phyloP scores from a whole-genome alignment of 2,329 filamentous ascomycete species.

The Trichophyton schoenleinii region DNA sequence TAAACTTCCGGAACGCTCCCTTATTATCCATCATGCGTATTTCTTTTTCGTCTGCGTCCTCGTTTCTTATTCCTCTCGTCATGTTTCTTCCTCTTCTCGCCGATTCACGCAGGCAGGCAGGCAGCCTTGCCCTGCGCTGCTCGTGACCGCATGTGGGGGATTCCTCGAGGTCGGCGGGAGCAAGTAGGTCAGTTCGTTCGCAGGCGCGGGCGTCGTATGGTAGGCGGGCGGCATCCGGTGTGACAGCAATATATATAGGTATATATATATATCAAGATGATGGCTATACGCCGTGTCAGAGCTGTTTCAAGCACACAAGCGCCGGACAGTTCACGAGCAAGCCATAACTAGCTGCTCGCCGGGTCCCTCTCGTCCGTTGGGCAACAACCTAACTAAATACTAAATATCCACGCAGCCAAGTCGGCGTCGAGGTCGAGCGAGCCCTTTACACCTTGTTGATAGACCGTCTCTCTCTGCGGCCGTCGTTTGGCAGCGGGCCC shows the following conservation, averaged over 20 bases:
- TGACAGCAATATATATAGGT: too few species aligned
- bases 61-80: background rate
- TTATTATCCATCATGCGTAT: too few species aligned
- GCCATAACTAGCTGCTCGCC: background rate
- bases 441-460: background rate
- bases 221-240: too few species aligned
- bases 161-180: background rate
- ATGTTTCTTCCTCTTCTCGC: too few species aligned
- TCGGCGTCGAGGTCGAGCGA: too few species aligned
- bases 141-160: background rate
- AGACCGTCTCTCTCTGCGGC: background rate
- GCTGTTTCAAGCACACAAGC: background rate
- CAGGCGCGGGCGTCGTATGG: too few species aligned
- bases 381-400: background rate
- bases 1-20: background rate
- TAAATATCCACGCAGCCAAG: too few species aligned
- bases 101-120: too few species aligned
- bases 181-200: too few species aligned
- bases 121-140: background rate
- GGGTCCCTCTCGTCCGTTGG: background rate
- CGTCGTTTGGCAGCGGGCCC: background rate
- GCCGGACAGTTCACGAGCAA: background rate
- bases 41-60: background rate
- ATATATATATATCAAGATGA: too few species aligned
- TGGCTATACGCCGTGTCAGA: too few species aligned